These are phyloP conservation scores for Arctium minus DNA, from an alignment of 129 eudicot species.

Conservation along the genomic window DNA sequence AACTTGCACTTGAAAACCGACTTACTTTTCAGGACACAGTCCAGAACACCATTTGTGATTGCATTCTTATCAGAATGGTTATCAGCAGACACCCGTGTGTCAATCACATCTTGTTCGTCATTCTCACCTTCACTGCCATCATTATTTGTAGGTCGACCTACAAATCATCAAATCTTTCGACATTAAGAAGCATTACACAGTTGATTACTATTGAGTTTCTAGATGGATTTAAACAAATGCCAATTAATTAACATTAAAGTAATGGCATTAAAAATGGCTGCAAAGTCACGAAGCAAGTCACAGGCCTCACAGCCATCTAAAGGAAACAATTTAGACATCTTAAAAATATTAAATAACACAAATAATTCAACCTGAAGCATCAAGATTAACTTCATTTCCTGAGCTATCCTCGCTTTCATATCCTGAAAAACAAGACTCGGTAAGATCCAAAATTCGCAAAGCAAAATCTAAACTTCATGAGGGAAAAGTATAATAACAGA, in stretches of 20 bases:
- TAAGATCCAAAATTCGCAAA: background rate
- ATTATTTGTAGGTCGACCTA: slow-evolving; percentile 60
- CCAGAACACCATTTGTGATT: slow-evolving; percentile 29
- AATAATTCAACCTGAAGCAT: slow-evolving; percentile 61
- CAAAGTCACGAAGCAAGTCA: background rate
- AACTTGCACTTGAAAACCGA: slow-evolving; percentile 91
- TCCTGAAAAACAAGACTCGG: slow-evolving; percentile 40
- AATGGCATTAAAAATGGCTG: background rate
- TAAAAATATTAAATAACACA: background rate
- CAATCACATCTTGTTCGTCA: slow-evolving; percentile 7
- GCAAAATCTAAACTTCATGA: background rate
- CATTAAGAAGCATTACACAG: background rate
- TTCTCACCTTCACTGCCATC: slow-evolving; percentile 39
- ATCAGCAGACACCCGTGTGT: background rate
- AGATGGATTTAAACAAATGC: too few relatives aligned
- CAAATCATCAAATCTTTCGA: slow-evolving; percentile 19
- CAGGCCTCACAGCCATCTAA: background rate
- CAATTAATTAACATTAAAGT: too few relatives aligned
- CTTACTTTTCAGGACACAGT: slow-evolving; percentile 63
- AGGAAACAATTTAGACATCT: background rate
- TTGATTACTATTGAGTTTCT: too few relatives aligned
- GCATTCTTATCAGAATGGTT: slow-evolving; percentile 29
- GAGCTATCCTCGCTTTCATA: slow-evolving; percentile 94
- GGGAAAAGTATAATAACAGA: background rate
- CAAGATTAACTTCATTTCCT: slow-evolving; percentile 70